phyloP scores from a whole-genome alignment of 208 protist species.

The Endotrypanum monterogeii region DNA sequence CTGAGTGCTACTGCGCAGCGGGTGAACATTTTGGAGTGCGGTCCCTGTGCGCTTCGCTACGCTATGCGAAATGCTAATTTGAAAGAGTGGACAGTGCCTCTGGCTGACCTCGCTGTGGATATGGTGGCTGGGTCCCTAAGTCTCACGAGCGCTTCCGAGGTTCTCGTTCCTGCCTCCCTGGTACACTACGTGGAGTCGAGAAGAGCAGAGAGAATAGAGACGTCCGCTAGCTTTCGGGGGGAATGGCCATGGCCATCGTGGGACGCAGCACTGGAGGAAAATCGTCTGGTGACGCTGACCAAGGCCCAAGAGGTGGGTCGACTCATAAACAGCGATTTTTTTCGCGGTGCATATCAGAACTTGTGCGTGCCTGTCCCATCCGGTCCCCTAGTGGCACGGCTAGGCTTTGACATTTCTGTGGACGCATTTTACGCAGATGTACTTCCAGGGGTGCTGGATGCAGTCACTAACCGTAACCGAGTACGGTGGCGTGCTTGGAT shows the following conservation, averaged over 20 bases:
- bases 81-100: conserved; percentile 7
- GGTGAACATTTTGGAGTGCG: conserved; percentile 51
- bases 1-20: conserved; percentile 28
- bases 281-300: conserved; percentile 26
- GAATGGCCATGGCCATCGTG: conserved; percentile 32
- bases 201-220: not conserved
- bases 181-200: conserved; percentile 36
- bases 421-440: conserved; percentile 49
- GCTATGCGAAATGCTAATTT: conserved; percentile 9
- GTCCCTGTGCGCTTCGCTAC: conserved; percentile 38
- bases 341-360: conserved; percentile 26
- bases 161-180: conserved; percentile 62
- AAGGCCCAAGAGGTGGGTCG: conserved; percentile 6
- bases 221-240: not conserved
- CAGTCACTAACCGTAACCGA: conserved; percentile 1
- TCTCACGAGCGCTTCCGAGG: conserved; percentile 49
- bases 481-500: conserved; percentile 76
- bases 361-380: conserved; percentile 74
- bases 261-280: conserved; percentile 24
- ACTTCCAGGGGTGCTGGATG: conserved; percentile 28
- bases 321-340: conserved; percentile 9
- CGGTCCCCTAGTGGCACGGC: conserved; percentile 60
- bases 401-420: conserved; percentile 50
- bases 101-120: conserved; percentile 45
- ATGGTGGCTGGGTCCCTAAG: conserved; percentile 45